Percentiles rank a stretch among this genome's conserved stretches.
These are phyloP conservation scores for Aegilops sharonensis DNA, from an alignment of 176 grass and related monocot species.

Conservation along the genomic window DNA sequence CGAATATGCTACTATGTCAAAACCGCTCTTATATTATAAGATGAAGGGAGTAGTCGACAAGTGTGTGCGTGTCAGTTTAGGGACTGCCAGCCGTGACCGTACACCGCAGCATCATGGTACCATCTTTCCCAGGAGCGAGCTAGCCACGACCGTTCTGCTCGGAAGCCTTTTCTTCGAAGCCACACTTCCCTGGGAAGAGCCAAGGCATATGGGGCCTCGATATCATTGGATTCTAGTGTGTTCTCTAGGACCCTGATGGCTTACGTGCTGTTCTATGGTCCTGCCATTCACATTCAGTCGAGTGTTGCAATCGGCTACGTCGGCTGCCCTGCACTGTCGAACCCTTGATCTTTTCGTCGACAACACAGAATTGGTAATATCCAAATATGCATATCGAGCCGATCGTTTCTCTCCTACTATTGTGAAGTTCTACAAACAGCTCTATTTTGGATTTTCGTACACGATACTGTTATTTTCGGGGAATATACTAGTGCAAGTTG, in stretches of 20 bases:
- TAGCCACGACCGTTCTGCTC: too few species aligned
- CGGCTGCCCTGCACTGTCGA: not conserved
- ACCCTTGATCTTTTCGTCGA: not conserved
- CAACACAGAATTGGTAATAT: not conserved
- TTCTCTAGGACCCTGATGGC: not conserved
- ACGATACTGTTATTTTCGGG: too few species aligned
- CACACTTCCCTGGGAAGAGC: not conserved
- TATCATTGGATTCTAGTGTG: not conserved
- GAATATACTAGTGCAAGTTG: not conserved
- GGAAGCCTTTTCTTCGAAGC: constrained; percentile 5
- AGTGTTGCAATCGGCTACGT: not conserved
- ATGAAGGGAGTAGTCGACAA: too few species aligned
- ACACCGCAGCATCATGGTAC: too few species aligned
- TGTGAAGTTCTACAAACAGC: not conserved
- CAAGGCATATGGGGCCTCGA: not conserved
- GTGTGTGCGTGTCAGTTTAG: too few species aligned
- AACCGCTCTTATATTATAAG: too few species aligned
- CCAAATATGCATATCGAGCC: not conserved
- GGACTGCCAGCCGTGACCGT: too few species aligned
- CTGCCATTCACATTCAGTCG: not conserved
- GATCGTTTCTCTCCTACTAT: not conserved
- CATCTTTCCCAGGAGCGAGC: too few species aligned
- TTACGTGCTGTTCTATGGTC: not conserved
- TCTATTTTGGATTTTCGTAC: too few species aligned
- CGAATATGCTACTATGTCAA: too few species aligned